Evolutionary conservation across 2,329 filamentous ascomycete species (phyloP), one percentile per base, ranked within the genome.

Genomic region (Neopestalotiopsis sp.): DNA sequence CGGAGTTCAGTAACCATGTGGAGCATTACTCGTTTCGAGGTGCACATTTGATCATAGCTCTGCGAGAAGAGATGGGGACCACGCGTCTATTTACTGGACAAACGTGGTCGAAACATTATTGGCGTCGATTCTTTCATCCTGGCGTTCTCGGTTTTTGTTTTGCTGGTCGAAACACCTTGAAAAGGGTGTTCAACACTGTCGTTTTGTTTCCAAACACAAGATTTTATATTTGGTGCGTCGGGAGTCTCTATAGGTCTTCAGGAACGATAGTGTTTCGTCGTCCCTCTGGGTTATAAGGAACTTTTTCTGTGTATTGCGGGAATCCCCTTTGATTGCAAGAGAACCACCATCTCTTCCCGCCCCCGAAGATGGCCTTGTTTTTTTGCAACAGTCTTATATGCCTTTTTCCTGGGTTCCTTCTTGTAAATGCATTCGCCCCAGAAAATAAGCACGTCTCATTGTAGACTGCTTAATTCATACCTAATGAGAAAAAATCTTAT

Each of bases 1-100:
- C 45, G 45, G 45, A n/a, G 45, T 20, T 53, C 45, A 53, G 45
- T 34, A 28, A 30, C 12, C 57, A 59, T 59, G 24, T 28, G 30
- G 57, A 59, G 24, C 24, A 34, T n/a, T n/a, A 14, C 24, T 59
- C 13, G 64, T 42, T 45, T 57, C n/a, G 24, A 58, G n/a, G 4
- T 45, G 17, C 28, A 42, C n/a, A 40, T 59, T 20, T 45, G 56
- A 68, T 56, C 45, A 68, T 53, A 40, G 14, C 59, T 62, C 13
- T 34, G n/a, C 32, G 7, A 38, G 59, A 62, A 62, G 13, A 20
- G 24, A 40, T 17, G 30, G 32, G n/a, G 34, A 28, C 24, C 24
- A 30, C 28, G 59, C 40, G 59, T 30, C n/a, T 62, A 30, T 9
- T 62, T 20, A 62, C 12, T 30, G n/a, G 34, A 30, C 13, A 28